These are phyloP conservation scores for Camellia sinensis DNA, from an alignment of 148 eudicot genomes.

Conservation along the genomic window DNA sequence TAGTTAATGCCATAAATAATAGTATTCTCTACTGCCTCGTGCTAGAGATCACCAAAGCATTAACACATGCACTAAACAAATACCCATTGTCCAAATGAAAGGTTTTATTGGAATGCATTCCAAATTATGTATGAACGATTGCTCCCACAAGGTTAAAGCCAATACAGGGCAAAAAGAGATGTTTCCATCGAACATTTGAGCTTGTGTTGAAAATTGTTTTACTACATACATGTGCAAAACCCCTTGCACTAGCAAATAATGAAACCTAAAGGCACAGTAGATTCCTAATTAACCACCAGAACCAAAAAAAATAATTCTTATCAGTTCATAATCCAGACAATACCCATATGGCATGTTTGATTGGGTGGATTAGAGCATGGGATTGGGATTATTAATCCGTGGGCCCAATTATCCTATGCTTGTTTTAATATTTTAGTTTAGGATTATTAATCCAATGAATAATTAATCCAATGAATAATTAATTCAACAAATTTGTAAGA, in stretches of 20 bases:
- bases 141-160: neutral
- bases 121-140: neutral
- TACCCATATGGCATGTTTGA: too few relatives aligned
- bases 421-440: too few relatives aligned
- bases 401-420: too few relatives aligned
- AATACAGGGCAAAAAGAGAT: neutral
- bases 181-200: neutral
- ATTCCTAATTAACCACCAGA: neutral
- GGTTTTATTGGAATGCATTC: neutral
- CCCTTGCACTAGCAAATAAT: neutral
- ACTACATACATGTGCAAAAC: neutral
- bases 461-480: too few relatives aligned
- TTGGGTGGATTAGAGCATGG: too few relatives aligned
- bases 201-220: neutral
- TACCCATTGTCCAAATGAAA: neutral
- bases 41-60: neutral
- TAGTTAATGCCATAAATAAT: neutral
- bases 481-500: too few relatives aligned
- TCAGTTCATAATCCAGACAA: neutral
- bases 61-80: neutral
- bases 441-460: too few relatives aligned
- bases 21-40: neutral
- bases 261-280: neutral
- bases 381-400: too few relatives aligned
- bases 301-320: too few relatives aligned